A percentile compares a stretch with the other conserved stretches of the same genome.
Evolutionary conservation across 345 rosid genomes (phyloP).

Genomic region (Populus nigra): DNA sequence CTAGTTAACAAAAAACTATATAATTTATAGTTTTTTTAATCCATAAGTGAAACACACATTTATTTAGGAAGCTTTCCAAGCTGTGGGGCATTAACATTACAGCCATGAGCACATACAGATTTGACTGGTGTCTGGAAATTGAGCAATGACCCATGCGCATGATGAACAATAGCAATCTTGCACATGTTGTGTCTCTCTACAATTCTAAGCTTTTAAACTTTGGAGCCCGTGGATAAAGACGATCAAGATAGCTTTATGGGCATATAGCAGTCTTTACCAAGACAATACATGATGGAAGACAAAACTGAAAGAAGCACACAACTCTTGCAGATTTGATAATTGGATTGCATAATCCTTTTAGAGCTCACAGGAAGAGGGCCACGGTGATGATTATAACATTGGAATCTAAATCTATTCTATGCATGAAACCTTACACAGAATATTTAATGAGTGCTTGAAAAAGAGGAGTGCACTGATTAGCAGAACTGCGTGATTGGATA

Average conservation of each 20-base stretch:
- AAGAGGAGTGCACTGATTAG: constrained; percentile 4
- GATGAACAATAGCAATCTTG: constrained; percentile 21
- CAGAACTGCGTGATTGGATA: constrained; percentile 10
- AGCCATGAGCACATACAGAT: constrained; percentile 7
- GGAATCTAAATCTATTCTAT: constrained; percentile 11
- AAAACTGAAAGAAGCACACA: neutral
- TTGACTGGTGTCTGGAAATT: neutral
- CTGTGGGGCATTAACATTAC: constrained; percentile 9
- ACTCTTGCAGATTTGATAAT: neutral
- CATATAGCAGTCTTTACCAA: constrained; percentile 12
- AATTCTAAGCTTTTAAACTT: neutral
- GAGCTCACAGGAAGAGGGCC: constrained; percentile 28
- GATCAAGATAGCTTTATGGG: neutral
- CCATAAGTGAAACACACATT: neutral
- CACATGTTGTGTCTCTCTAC: constrained; percentile 42
- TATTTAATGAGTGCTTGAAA: neutral
- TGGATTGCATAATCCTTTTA: constrained; percentile 12
- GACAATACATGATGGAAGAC: constrained; percentile 23
- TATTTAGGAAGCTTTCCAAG: neutral
- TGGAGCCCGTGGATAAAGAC: neutral
- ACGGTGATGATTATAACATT: constrained; percentile 4
- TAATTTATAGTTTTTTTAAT: too few relatives aligned
- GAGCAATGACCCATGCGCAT: constrained; percentile 20
- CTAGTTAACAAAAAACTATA: too few relatives aligned
- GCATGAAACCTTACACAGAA: neutral